Evolutionary conservation across 1,284 basidiomycete species (phyloP).

Genomic region (Rhodotorula glutinis): DNA sequence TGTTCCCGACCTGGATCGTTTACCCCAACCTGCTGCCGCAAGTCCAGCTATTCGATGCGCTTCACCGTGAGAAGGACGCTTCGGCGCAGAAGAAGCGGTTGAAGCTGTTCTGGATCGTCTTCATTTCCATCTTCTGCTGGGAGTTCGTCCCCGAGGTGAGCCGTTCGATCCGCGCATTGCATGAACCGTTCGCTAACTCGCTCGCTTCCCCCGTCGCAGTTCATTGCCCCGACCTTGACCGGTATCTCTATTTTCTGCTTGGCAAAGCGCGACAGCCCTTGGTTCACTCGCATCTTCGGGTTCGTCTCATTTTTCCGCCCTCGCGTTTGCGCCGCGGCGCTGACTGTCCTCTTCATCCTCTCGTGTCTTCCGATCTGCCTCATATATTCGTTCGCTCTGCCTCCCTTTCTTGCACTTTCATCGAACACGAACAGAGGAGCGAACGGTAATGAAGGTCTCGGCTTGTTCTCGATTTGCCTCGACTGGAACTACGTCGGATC

Average conservation of each 20-base stretch:
- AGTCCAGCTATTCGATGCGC: slow-evolving; percentile 59
- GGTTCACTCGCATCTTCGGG: slow-evolving; percentile 61
- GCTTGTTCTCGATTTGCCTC: slow-evolving; percentile 52
- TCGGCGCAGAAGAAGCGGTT: slow-evolving; percentile 40
- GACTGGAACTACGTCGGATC: slow-evolving; percentile 53
- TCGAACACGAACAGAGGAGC: slow-evolving; percentile 36
- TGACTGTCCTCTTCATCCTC: no score
- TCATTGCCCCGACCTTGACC: slow-evolving; percentile 51
- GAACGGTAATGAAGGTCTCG: slow-evolving; percentile 63
- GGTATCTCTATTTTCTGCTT: slow-evolving; percentile 58
- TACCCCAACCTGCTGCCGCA: slow-evolving; percentile 48
- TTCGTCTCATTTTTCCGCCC: neutral
- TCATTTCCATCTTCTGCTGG: slow-evolving; percentile 42
- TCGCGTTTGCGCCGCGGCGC: no score
- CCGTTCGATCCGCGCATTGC: no score
- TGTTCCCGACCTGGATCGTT: slow-evolving; percentile 40
- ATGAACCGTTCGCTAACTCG: no score
- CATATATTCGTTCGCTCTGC: no score
- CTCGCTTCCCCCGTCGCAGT: slow-evolving; percentile 39
- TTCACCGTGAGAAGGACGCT: slow-evolving; percentile 55
- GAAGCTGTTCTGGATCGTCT: slow-evolving; percentile 44
- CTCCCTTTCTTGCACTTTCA: no score
- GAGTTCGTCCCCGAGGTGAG: slow-evolving; percentile 43
- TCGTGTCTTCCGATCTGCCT: no score
- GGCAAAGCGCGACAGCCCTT: slow-evolving; percentile 56